phyloP scores from a whole-genome alignment of 73 alveolate genomes.

The Paramecium pentaurelia region DNA sequence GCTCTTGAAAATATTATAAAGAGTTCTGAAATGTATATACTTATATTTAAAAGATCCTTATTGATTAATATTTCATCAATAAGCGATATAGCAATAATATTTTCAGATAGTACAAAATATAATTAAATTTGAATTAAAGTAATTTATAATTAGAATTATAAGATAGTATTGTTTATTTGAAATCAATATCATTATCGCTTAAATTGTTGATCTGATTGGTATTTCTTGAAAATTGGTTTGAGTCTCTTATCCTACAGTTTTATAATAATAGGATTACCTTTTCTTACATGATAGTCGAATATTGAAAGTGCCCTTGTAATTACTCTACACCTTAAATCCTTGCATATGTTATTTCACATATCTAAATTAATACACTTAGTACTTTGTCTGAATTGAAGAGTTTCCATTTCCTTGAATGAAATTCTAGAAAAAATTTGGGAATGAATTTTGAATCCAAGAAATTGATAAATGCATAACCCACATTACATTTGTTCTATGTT shows the following conservation, averaged over 20 bases:
- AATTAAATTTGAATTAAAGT: neutral
- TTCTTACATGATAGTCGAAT: constrained; percentile 65
- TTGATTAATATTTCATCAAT: too few species aligned
- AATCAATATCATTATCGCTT: neutral
- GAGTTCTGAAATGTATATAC: neutral
- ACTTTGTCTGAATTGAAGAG: constrained; percentile 71
- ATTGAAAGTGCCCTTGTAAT: constrained; percentile 65
- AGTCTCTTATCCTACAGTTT: neutral
- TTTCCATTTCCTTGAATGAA: constrained; percentile 82
- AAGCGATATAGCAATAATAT: too few species aligned
- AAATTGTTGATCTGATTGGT: neutral
- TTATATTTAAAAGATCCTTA: too few species aligned
- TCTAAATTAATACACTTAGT: neutral
- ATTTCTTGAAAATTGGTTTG: constrained; percentile 29
- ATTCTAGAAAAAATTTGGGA: constrained; percentile 74
- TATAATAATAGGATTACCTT: neutral
- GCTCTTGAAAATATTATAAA: neutral
- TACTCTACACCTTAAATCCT: constrained; percentile 86
- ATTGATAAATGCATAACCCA: constrained; percentile 92
- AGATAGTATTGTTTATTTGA: neutral
- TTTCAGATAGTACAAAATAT: neutral
- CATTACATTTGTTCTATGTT: constrained; percentile 82
- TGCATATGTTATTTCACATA: constrained; percentile 84
- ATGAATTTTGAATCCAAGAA: constrained; percentile 76
- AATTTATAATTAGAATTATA: neutral